Evolutionary conservation across 768 basidiomycete genomes (phyloP).

Genomic region (Pulveroboletus sp.): DNA sequence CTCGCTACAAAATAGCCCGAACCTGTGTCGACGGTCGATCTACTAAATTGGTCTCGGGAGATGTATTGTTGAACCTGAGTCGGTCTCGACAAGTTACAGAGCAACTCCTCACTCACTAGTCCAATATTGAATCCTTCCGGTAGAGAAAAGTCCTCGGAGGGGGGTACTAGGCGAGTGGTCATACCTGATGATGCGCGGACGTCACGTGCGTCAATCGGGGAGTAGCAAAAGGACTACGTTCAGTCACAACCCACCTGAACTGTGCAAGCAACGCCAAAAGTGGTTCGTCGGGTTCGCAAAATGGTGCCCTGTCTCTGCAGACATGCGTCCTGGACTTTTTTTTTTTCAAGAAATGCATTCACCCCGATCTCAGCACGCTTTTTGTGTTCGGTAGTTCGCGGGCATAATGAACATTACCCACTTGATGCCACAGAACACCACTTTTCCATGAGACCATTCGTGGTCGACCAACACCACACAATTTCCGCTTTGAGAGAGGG

Average conservation of each 20-base stretch:
- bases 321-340: slow-evolving; percentile 62
- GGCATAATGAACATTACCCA: slow-evolving; percentile 27
- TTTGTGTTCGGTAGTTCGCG: neutral
- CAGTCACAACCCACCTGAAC: slow-evolving; percentile 43
- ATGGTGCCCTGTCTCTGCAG: slow-evolving; percentile 69
- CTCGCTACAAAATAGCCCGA: slow-evolving; percentile 1
- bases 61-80: neutral
- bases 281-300: slow-evolving; percentile 79
- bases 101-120: slow-evolving; percentile 45
- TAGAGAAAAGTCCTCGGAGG: slow-evolving; percentile 57
- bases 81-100: neutral
- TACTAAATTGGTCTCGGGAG: slow-evolving; percentile 66
- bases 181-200: slow-evolving; percentile 39
- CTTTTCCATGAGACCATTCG: slow-evolving; percentile 31
- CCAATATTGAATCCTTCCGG: slow-evolving; percentile 58
- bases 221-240: neutral
- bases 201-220: neutral
- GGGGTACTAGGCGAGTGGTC: slow-evolving; percentile 46
- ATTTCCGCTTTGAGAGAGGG: neutral
- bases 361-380: neutral
- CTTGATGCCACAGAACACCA: slow-evolving; percentile 87
- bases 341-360: too few species aligned
- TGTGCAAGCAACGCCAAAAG: slow-evolving; percentile 71
- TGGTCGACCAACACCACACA: neutral
- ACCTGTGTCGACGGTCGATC: slow-evolving; percentile 65